Evolutionary conservation across 768 basidiomycete genomes (phyloP).

Genomic region (Rickenella mellea): DNA sequence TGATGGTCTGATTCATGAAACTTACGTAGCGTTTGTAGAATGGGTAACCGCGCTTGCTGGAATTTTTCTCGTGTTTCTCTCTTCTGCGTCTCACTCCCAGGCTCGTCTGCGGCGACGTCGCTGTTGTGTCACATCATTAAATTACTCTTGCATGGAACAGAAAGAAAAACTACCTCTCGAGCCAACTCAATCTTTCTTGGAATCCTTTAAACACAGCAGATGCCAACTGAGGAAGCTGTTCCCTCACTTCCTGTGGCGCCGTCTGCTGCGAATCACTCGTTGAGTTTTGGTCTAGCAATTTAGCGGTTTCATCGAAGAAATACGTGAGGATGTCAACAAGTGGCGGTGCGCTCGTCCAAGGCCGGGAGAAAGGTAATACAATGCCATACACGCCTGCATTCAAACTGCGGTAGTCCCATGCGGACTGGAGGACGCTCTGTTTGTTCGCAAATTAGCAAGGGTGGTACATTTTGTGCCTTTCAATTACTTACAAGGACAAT

Average conservation of each 20-base stretch:
- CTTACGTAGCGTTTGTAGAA: slow-evolving; percentile 77
- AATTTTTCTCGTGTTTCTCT: slow-evolving; percentile 60
- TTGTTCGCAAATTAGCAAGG: background rate
- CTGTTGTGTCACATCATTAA: slow-evolving; percentile 22
- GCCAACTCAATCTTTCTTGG: slow-evolving; percentile 61
- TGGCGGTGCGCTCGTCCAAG: slow-evolving; percentile 73
- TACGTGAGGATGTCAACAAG: slow-evolving; percentile 61
- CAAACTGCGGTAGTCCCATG: slow-evolving; percentile 65
- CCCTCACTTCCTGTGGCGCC: slow-evolving; percentile 28
- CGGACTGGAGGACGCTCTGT: slow-evolving; percentile 65
- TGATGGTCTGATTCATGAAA: slow-evolving; percentile 1
- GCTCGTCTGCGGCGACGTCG: slow-evolving; percentile 34
- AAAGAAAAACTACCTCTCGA: slow-evolving; percentile 36
- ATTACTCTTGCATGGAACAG: background rate
- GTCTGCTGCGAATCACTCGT: slow-evolving; percentile 17
- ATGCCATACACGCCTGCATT: slow-evolving; percentile 74
- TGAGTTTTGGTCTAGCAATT: slow-evolving; percentile 30
- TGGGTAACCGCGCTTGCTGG: slow-evolving; percentile 58
- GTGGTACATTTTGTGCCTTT: no score
- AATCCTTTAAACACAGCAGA: slow-evolving; percentile 53
- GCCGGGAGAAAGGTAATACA: slow-evolving; percentile 53
- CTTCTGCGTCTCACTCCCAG: slow-evolving; percentile 43
- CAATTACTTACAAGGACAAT: slow-evolving; percentile 52
- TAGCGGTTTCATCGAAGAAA: slow-evolving; percentile 62
- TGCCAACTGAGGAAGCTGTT: slow-evolving; percentile 59